A percentile compares a stretch with the other conserved stretches of the same genome.
Evolutionary conservation across 1,139 yeast species (phyloP).

Genomic region (Debaryomycetaceae sp.): DNA sequence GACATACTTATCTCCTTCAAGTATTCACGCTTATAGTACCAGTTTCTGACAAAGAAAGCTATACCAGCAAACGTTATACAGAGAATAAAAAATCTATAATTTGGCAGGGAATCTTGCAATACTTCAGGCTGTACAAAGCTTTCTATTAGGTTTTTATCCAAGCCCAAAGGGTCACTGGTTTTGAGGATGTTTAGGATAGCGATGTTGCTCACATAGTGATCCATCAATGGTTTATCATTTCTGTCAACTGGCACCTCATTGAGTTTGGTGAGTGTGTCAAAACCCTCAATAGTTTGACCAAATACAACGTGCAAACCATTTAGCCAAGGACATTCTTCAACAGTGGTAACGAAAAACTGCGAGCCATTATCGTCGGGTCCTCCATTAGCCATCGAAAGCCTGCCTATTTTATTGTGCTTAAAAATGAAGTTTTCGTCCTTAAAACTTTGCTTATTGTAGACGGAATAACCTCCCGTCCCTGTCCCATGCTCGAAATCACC

Average conservation of each 20-base stretch:
- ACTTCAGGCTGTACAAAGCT: not conserved
- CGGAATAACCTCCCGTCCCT: slow-evolving; percentile 32
- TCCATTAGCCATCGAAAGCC: slow-evolving; percentile 43
- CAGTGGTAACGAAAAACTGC: slow-evolving; percentile 38
- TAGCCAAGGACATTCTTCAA: slow-evolving; percentile 28
- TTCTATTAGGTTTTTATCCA: not conserved
- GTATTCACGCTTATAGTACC: not conserved
- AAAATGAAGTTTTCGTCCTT: slow-evolving; percentile 38
- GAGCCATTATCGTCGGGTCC: slow-evolving; percentile 43
- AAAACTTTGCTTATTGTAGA: slow-evolving; percentile 27
- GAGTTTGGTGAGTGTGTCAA: slow-evolving; percentile 34
- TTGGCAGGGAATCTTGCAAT: not conserved
- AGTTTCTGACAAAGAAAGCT: not conserved
- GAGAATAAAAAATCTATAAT: too few relatives aligned
- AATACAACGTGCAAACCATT: slow-evolving; percentile 59
- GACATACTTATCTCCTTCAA: not conserved
- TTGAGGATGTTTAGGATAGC: slow-evolving; percentile 10
- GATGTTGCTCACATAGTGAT: slow-evolving; percentile 30
- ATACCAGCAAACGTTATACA: not conserved
- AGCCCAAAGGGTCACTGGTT: not conserved
- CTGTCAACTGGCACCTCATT: slow-evolving; percentile 35
- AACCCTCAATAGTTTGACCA: slow-evolving; percentile 49
- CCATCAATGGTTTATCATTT: slow-evolving; percentile 36
- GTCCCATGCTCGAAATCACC: slow-evolving; percentile 29
- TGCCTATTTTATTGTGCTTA: slow-evolving; percentile 34